Evolutionary conservation across 176 grass and related monocot species (phyloP), one percentile per base, ranked within the genome.

Genomic region (Avena sativa): DNA sequence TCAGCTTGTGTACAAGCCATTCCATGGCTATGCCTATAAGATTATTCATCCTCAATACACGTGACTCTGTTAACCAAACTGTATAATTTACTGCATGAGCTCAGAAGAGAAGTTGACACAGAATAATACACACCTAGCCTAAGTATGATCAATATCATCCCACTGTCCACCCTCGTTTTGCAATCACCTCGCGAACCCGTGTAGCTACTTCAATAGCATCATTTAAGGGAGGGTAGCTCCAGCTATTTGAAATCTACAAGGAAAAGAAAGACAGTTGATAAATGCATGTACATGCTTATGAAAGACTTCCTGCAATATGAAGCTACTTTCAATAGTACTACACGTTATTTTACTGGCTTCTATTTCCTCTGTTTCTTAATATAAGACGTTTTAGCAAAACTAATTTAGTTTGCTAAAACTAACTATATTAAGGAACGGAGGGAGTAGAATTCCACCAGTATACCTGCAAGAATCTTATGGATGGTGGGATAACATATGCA

Each of bases 141-240:
- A 67, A 69, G 49, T 86, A 72, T 70, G 52, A 75, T 17, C 74
- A 55, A 61, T 92, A 85, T 74, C 76, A 89, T 58, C 90, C 84
- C 72, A 95, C 50, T 55, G 92, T 88, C 91, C 93, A 95, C 74
- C 96, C 92, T 68, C 90, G 84, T 81, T 92, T 92, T 21, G 92
- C 84, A n/a, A 98, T 86, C 70, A 91, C 88, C 84, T 94, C 92
- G 8, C 96, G 91, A 60, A 94, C 93, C 58, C 92, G 89, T 53
- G 68, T 13, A 66, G 93, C 92, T 75, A 90, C 96, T 89, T 98
- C 96, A 73, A 79, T 86, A 26, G 93, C 82, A 10, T 95, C 96
- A 82, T 95, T 94, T 78, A 95, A 76, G 59, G 96, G 96, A 81
- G 92, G 88, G 74, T 94, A 98, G 81, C 93, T 95, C 93, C 92